Percentiles rank a stretch among this genome's conserved stretches.
Evolutionary conservation across 208 protist species (phyloP).

Genomic region (Trypanosoma boissoni): DNA sequence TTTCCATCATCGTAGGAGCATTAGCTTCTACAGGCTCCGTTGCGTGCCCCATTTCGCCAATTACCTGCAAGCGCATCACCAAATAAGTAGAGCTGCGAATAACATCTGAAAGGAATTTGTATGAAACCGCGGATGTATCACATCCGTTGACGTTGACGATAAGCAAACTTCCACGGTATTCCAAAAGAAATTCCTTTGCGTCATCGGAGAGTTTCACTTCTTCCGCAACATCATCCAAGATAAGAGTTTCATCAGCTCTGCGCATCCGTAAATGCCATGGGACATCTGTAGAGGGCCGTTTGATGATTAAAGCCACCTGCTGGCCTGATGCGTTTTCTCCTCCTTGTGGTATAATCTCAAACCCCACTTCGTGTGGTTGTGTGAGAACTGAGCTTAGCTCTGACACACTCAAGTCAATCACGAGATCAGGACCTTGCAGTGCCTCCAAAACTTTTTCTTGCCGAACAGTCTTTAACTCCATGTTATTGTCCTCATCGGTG

Average conservation of each 20-base stretch:
- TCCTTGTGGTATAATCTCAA: constrained; percentile 43
- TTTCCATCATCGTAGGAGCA: too few species aligned
- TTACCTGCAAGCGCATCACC: constrained; percentile 33
- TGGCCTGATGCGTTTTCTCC: constrained; percentile 50
- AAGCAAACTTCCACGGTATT: constrained; percentile 30
- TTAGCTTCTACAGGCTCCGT: background rate
- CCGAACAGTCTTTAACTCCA: constrained; percentile 16
- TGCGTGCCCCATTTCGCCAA: constrained; percentile 12
- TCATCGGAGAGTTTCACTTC: constrained; percentile 36
- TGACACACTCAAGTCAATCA: constrained; percentile 13
- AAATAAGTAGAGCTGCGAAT: constrained; percentile 27
- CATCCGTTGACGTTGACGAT: constrained; percentile 46
- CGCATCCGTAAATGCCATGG: constrained; percentile 51
- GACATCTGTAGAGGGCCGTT: constrained; percentile 34
- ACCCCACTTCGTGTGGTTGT: constrained; percentile 47
- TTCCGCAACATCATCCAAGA: constrained; percentile 27
- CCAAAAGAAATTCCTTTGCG: constrained; percentile 45
- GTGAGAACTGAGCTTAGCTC: constrained; percentile 20
- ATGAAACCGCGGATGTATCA: constrained; percentile 2
- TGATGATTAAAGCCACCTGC: constrained; percentile 51
- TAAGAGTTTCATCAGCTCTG: constrained; percentile 1
- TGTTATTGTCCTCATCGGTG: constrained; percentile 12
- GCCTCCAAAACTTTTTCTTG: constrained; percentile 30
- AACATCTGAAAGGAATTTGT: constrained; percentile 18
- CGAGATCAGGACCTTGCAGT: constrained; percentile 2